Base-by-base conservation (phyloP, 805 yeast genomes). In the Pichia cabralensis region DNA sequence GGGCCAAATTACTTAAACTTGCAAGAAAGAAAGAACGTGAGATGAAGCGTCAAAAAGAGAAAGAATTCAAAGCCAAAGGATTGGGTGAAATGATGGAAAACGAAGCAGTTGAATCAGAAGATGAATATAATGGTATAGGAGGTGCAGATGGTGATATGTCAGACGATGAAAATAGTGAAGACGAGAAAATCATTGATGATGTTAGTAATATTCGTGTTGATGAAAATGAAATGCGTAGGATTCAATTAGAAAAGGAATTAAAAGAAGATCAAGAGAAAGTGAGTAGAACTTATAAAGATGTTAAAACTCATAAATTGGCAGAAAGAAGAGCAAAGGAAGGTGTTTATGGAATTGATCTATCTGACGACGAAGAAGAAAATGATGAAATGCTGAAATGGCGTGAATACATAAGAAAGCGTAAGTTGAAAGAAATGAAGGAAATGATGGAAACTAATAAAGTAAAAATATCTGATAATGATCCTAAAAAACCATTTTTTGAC, bases 101-200 rank as follows among this genome's bases (percentile, higher is more conserved):
- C 31, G 92, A 82, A 61, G 94, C 94, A 28, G 86, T 73, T 45
- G 94, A 83, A 60, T 80, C 92, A 24, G 94, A 83, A 40, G 94
- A 83, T 62, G 94, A 83, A 60, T 83, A 85, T 82, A 70, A 70
- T 32, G 94, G 92, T 4, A 47, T 80, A 31, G 92, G 89, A 43
- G 94, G 94, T 40, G 62, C 50, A 6, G 88, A 80, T 45, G 80
- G 76, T 3, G 78, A 72, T 41, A 35, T 50, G 1, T 67, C 73
- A 13, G 78, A 69, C 41, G 72, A 62, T 28, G 79, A 76, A 34
- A 74, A 81, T 51, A 73, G 83, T 18, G 94, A 82, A 41, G 82
- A 80, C 49, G 92, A 81, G 55, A 66, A 60, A 41, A 75, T 82
- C 84, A 68, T 81, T 38, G 89, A 82, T 55, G 85, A 82, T 61